Evolutionary conservation across 257 asterid genomes (phyloP), one percentile per base, ranked within the genome.

Genomic region (Primulina tabacum): DNA sequence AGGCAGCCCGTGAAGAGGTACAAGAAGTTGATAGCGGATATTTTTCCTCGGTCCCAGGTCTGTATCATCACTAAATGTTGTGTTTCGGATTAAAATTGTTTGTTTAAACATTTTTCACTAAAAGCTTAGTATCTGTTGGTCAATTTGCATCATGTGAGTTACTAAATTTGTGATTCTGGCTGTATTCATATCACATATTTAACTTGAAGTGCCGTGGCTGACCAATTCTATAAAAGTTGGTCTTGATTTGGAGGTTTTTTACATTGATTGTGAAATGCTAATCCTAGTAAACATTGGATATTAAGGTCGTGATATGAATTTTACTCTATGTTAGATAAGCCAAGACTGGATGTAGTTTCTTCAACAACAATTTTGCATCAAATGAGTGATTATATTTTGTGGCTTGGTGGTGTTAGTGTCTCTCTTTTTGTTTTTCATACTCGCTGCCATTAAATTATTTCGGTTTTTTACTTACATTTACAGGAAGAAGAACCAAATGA

Each of bases 1-100:
- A 82, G 97, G 82, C 99, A 94, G 83, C 99, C 99, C 8, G 99
- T 94, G 64, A 94, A 91, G 89, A 85, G 99, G 81, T 94, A 94
- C 84, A 94, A 94, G 95, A 90, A 94, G 85, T 77, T 94, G 89
- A 89, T 94, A 56, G 71, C 99, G 0, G 99, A 94, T 69, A 91
- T 91, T 65, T 91, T 94, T 65, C 96, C 99, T 26, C 86, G 86
- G 16, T 72, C 84, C 62, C 96, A 80, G 97, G 99, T 94, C 67
- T 71, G 95, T 82, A 68, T 70, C 76, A 8, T 58, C 65, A 47
- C 69, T 64, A 43, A 17, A 28, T 67, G 71, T 35, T 71, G 16
- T 40, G 18, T 52, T 28, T 11, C 2, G 57, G 8, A 35, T 26
- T 20, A 24, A 52, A 16, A 26, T 71, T 38, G 70, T n/a, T 53